Percentiles rank a stretch among this genome's conserved stretches.
phyloP scores from a whole-genome alignment of 192 early-diverging fungal species.

The Backusella macrospora region DNA sequence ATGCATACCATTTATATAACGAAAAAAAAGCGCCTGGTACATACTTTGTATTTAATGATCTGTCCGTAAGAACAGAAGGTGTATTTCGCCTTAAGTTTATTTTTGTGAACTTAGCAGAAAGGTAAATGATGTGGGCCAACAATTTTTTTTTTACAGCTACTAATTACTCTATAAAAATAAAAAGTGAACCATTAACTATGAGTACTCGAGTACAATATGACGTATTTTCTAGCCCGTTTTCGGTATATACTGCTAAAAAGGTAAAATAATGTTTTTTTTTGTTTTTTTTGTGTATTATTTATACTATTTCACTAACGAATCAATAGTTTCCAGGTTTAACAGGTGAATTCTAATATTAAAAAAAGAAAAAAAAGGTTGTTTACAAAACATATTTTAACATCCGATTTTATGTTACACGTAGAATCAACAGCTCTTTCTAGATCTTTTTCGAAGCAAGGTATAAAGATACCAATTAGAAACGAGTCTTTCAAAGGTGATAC shows the following conservation, averaged over 20 bases:
- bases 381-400: background rate
- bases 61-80: slow-evolving; percentile 72
- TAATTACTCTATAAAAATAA: background rate
- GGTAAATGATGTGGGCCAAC: background rate
- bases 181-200: slow-evolving; percentile 41
- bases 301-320: slow-evolving; percentile 2
- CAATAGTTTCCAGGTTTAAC: slow-evolving; percentile 74
- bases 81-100: slow-evolving; percentile 69
- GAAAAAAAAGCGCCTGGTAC: slow-evolving; percentile 58
- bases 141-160: too few species aligned
- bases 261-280: slow-evolving; percentile 3
- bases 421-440: slow-evolving; percentile 20
- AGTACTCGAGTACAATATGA: slow-evolving; percentile 47
- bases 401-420: background rate
- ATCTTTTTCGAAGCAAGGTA: slow-evolving; percentile 20
- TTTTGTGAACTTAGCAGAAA: slow-evolving; percentile 55
- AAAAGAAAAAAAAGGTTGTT: background rate
- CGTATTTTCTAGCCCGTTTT: slow-evolving; percentile 64
- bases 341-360: slow-evolving; percentile 47
- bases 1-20: slow-evolving; percentile 51
- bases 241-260: slow-evolving; percentile 77
- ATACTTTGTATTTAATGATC: slow-evolving; percentile 75
- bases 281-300: background rate
- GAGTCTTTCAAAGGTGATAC: background rate
- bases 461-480: slow-evolving; percentile 19